Base-by-base conservation (phyloP, 495 filamentous ascomycete species). In the Penicillium lividum region DNA sequence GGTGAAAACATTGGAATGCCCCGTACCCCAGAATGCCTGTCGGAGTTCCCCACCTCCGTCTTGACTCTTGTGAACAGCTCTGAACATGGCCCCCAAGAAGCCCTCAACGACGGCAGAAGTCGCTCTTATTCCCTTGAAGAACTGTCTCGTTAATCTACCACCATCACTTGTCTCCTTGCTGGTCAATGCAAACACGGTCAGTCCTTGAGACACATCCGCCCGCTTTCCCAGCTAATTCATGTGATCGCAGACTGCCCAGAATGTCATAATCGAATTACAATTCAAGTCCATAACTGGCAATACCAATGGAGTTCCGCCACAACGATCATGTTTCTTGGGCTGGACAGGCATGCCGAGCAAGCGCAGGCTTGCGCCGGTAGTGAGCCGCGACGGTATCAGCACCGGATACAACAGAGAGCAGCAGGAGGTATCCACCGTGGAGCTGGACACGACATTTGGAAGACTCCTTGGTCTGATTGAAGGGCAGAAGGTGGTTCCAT, bases 271-370 rank as follows among this genome's bases (percentile, higher is more conserved):
- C 70, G 94, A 98, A 71, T 80, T 98, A 43, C 86, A 79, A 64
- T 90, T 85, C 68, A 82, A 82, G 52, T 72, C 78, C 15, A 54
- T 65, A n/a, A 58, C 67, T n/a, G 64, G 57, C 9, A 73, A 77
- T 69, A 51, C 68, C 66, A 68, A 73, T 68, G 76, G 75, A 51
- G 72, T 69, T 60, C 65, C 79, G 48, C 71, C 77, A 28, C 82
- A 82, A 67, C 88, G 80, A 62, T 92, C 90, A 53, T 82, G 92
- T 62, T 96, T 86, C 62, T 77, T 94, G 46, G 94, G 94, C 64
- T 98, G 95, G 95, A 96, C 94, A 16, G 94, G 94, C 58, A 94
- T 98, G 90, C 86, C 89, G 61, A 96, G 92, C 80, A 92, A 91
- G 80, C 80, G 88, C 61, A 89, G 85, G 70, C 75, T 88, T 60